Evolutionary conservation across 2,329 filamentous ascomycete species (phyloP).

Genomic region (Magnaporthales sp.): DNA sequence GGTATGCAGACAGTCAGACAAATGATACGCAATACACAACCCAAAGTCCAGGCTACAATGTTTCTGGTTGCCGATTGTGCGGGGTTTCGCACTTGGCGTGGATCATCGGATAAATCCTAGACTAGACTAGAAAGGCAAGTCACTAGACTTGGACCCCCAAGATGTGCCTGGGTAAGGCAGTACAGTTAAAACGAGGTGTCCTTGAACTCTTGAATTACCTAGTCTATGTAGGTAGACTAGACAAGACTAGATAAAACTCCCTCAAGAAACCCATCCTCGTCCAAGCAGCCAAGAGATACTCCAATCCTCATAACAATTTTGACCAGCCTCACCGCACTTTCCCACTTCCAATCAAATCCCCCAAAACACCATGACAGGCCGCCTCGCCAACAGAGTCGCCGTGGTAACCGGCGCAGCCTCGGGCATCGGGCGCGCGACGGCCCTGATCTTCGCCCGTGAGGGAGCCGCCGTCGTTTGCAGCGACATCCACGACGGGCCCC

Average conservation of each 20-base stretch:
- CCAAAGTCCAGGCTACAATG: no score
- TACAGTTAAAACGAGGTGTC: no score
- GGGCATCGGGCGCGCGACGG: slow-evolving; percentile 49
- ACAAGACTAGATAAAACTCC: not conserved
- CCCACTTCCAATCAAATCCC: not conserved
- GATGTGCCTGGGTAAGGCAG: no score
- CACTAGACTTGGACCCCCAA: not conserved
- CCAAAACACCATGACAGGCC: slow-evolving; percentile 8
- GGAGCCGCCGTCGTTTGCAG: slow-evolving; percentile 20
- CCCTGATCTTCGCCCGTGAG: slow-evolving; percentile 22
- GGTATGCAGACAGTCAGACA: no score
- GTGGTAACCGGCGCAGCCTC: slow-evolving; percentile 46
- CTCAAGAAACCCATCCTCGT: not conserved
- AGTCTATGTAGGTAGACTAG: no score
- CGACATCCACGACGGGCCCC: slow-evolving; percentile 41
- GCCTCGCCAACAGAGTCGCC: slow-evolving; percentile 44
- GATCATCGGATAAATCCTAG: not conserved
- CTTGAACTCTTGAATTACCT: no score
- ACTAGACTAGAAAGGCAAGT: not conserved
- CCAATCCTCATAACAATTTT: not conserved
- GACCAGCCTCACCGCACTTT: not conserved
- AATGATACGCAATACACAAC: no score
- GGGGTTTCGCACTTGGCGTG: not conserved
- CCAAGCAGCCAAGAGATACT: not conserved
- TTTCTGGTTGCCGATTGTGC: not conserved